Evolutionary conservation across 352 stramenopile genomes (phyloP), one percentile per base, ranked within the genome.

Genomic region (Elongisporangium anandrum): DNA sequence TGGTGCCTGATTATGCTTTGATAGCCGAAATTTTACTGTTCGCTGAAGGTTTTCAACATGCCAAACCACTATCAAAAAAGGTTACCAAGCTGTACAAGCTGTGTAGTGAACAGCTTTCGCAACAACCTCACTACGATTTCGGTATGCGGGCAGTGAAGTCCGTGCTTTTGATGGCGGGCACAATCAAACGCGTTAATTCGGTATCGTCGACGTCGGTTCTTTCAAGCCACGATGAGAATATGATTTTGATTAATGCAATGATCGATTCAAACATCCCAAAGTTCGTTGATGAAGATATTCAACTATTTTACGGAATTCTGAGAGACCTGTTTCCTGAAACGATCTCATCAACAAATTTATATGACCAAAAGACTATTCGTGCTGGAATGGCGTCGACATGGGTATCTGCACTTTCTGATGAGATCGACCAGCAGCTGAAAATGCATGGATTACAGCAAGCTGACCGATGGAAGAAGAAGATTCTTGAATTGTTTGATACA

Each of bases 181-280:
- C 70, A 21, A 57, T 92, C 13, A 92, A 92, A 38, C 79, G 86
- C 7, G 66, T 17, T 3, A 45, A 45, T 17, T 45, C 13, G 34
- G 3, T 45, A 45, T 45, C 34, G 4, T 12, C 34, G 13, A 17
- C 34, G 2, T 45, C 34, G 13, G 34, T 17, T 45, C 34, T 45
- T 17, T 45, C 34, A 15, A 58, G 19, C 3, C 64, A 60, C 0
- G 77, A 89, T 17, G 81, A 90, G 29, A 85, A 81, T 53, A 49
- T 79, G 16, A 75, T 99, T 20, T 72, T 99, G 4, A 98, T 98
- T 59, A 85, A 93, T 53, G 98, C 96, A 15, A 91, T 99, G 66
- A 78, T 94, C 21, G 88, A 97, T 38, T 89, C 83, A 3, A 98
- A 98, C 60, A 73, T 94, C 12, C 86, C 90, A 16, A 98, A 98